phyloP scores from a whole-genome alignment of 495 filamentous ascomycete genomes.

The Hyaloscypha hepaticicola region DNA sequence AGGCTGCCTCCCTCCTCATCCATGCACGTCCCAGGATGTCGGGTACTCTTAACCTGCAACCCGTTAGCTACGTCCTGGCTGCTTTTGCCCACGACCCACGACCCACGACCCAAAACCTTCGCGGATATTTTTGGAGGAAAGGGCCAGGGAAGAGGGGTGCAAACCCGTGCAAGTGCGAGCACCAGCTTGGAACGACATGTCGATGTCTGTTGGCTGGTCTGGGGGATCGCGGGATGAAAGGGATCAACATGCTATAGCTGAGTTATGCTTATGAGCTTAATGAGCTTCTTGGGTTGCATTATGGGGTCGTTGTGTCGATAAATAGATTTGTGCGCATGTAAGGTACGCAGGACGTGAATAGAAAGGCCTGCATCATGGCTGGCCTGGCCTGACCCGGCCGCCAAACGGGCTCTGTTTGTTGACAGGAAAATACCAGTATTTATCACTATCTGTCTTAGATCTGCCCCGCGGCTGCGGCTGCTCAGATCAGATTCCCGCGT shows the following conservation, averaged over 20 bases:
- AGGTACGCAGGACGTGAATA: constrained; percentile 17
- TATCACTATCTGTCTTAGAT: constrained; percentile 9
- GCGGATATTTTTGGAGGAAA: background rate
- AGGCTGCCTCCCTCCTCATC: background rate
- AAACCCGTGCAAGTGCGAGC: background rate
- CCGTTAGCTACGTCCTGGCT: constrained; percentile 2
- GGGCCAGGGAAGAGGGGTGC: background rate
- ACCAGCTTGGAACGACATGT: background rate
- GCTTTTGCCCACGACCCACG: background rate
- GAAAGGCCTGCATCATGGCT: constrained; percentile 6
- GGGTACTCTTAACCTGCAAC: constrained; percentile 1
- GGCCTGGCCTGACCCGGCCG: constrained; percentile 3
- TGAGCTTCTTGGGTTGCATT: constrained; percentile 10
- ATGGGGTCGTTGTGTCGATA: constrained; percentile 1
- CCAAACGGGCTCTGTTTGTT: constrained; percentile 19
- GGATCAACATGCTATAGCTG: constrained; percentile 1
- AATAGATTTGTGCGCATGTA: constrained; percentile 4
- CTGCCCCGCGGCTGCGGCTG: constrained; percentile 6
- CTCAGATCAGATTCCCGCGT: constrained; percentile 2
- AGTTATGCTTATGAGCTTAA: constrained; percentile 26
- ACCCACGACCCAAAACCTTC: background rate
- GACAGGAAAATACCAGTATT: constrained; percentile 6
- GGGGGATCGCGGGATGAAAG: background rate
- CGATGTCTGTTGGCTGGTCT: background rate
- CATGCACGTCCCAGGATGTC: constrained; percentile 15